Conservation (phyloP, 2,329 filamentous ascomycete genomes). For the Lachnellula arida region DNA sequence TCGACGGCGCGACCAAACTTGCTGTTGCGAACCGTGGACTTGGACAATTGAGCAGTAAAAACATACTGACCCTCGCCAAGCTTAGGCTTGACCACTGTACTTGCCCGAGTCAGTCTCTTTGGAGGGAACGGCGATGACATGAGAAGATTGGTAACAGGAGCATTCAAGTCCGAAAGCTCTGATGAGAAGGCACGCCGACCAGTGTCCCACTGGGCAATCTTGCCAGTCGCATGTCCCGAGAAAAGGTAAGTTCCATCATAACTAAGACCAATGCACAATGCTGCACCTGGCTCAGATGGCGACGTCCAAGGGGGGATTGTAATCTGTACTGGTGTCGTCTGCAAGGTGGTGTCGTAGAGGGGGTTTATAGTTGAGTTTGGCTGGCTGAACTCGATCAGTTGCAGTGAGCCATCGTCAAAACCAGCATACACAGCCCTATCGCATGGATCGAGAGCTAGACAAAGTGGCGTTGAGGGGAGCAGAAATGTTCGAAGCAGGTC, state of each 20-base stretch:
- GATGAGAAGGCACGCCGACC: constrained; percentile 31
- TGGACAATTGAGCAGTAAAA: constrained; percentile 59
- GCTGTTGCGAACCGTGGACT: constrained; percentile 19
- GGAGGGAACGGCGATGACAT: constrained; percentile 61
- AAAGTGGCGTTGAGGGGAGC: constrained; percentile 68
- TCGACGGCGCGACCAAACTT: constrained; percentile 19
- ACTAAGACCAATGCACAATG: constrained; percentile 65
- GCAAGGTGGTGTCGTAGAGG: constrained; percentile 42
- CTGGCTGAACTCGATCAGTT: constrained; percentile 68
- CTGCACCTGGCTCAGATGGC: constrained; percentile 45
- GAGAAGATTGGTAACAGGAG: constrained; percentile 76
- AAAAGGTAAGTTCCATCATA: constrained; percentile 79
- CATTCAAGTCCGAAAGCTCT: constrained; percentile 52
- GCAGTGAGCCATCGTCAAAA: constrained; percentile 75
- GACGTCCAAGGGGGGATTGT: constrained; percentile 43
- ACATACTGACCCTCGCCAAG: constrained; percentile 61
- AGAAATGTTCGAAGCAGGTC: constrained; percentile 75
- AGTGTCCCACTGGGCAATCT: constrained; percentile 76
- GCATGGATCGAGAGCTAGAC: constrained; percentile 72
- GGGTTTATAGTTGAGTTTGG: constrained; percentile 40
- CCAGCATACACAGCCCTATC: constrained; percentile 78
- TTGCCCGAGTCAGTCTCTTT: constrained; percentile 43
- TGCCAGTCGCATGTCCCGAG: constrained; percentile 77
- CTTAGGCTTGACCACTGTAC: constrained; percentile 75
- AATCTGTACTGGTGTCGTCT: constrained; percentile 53